These are phyloP conservation scores for Kodamaea suecica DNA, from an alignment of 1,139 yeast species.

Conservation along the genomic window DNA sequence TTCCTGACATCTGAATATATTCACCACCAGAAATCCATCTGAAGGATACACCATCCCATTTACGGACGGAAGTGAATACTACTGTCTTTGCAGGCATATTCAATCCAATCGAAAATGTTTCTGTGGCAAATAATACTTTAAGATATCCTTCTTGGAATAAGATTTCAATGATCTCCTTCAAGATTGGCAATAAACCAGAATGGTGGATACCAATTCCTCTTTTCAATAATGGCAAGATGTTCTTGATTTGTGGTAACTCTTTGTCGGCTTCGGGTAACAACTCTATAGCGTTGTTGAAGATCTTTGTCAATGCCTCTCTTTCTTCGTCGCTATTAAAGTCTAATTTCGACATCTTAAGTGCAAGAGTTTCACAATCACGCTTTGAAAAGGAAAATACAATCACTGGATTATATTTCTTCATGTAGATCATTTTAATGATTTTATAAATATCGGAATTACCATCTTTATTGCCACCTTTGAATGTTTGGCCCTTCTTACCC, in stretches of 20 bases:
- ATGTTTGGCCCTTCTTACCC: slow-evolving; percentile 81
- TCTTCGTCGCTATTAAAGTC: slow-evolving; percentile 93
- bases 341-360: slow-evolving; percentile 89
- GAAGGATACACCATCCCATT: slow-evolving; percentile 96
- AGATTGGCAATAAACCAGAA: slow-evolving; percentile 90
- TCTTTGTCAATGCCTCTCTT: slow-evolving; percentile 82
- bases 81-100: slow-evolving; percentile 97
- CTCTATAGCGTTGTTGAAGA: slow-evolving; percentile 84
- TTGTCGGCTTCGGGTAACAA: slow-evolving; percentile 86
- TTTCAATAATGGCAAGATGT: slow-evolving; percentile 78
- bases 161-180: slow-evolving; percentile 95
- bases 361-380: slow-evolving; percentile 92
- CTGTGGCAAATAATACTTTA: slow-evolving; percentile 94
- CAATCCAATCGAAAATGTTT: slow-evolving; percentile 97
- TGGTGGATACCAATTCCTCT: slow-evolving; percentile 99
- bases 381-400: slow-evolving; percentile 96
- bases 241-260: slow-evolving; percentile 90
- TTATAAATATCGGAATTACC: slow-evolving; percentile 91
- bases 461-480: slow-evolving; percentile 83
- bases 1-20: slow-evolving; percentile 98
- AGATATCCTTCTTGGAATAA: slow-evolving; percentile 94
- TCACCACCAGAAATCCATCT: slow-evolving; percentile 99
- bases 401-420: slow-evolving; percentile 93
- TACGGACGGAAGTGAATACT: slow-evolving; percentile 92
- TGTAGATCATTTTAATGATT: slow-evolving; percentile 96